phyloP scores from a whole-genome alignment of 1,139 yeast species.

The Debaryomyces singareniensis region DNA sequence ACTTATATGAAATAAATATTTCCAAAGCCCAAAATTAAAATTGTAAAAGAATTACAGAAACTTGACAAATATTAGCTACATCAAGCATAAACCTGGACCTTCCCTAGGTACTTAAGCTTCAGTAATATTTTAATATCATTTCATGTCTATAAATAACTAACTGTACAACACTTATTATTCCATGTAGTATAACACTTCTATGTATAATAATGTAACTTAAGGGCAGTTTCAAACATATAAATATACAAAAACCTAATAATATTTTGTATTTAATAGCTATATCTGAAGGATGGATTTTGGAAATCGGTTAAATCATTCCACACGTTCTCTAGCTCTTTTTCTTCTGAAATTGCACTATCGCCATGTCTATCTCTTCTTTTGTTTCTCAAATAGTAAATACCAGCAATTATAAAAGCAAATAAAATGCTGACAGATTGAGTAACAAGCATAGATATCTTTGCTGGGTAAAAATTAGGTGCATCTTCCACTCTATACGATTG shows the following conservation, averaged over 20 bases:
- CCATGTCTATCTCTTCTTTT: conserved; percentile 1
- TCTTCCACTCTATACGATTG: conserved; percentile 20
- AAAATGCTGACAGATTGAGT: conserved; percentile 3
- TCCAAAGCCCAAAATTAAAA: too few species aligned
- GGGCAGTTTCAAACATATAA: too few species aligned
- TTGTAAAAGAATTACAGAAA: too few species aligned
- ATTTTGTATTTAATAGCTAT: conserved; percentile 5
- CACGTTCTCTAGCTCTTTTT: background rate
- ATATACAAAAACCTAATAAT: background rate
- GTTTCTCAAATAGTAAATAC: conserved; percentile 1
- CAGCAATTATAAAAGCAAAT: conserved; percentile 1
- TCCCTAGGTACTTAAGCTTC: too few species aligned
- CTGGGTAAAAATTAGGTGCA: conserved; percentile 9
- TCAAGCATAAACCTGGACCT: too few species aligned
- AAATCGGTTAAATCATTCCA: conserved; percentile 8
- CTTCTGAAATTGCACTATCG: background rate
- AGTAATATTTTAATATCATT: too few species aligned
- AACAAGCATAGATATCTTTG: conserved; percentile 6
- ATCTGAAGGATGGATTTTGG: conserved; percentile 8
- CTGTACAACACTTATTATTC: too few species aligned
- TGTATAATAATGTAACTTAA: too few species aligned
- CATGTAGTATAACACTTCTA: too few species aligned
- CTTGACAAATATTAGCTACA: too few species aligned
- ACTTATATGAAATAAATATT: too few species aligned
- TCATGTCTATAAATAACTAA: too few species aligned